phyloP scores from a whole-genome alignment of 208 protist species.

The Trypanosoma grayi region DNA sequence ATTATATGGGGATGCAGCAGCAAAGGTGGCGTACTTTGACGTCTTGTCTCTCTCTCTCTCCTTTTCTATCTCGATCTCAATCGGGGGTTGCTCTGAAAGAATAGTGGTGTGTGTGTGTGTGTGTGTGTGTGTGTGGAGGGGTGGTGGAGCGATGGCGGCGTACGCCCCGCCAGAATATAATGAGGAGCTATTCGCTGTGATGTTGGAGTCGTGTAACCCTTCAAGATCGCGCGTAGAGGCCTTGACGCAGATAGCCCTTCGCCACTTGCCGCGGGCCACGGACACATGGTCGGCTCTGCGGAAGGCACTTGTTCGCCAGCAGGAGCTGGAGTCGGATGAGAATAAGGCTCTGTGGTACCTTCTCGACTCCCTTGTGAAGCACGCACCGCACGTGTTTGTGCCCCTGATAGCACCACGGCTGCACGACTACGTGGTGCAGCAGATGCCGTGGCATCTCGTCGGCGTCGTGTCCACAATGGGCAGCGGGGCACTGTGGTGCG shows the following conservation, averaged over 20 bases:
- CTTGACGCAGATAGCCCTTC: constrained; percentile 54
- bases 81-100: too few relatives aligned
- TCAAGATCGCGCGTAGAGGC: constrained; percentile 55
- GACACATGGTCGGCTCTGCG: constrained; percentile 69
- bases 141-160: constrained; percentile 7
- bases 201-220: constrained; percentile 50
- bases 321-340: constrained; percentile 36
- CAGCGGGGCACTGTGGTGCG: constrained; percentile 49
- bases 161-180: constrained; percentile 26
- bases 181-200: constrained; percentile 56
- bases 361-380: constrained; percentile 69
- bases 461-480: constrained; percentile 21
- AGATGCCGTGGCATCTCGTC: constrained; percentile 58
- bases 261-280: constrained; percentile 42
- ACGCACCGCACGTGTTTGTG: constrained; percentile 70
- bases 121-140: too few relatives aligned
- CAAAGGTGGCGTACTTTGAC: too few relatives aligned
- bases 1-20: too few relatives aligned
- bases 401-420: constrained; percentile 63
- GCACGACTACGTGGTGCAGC: constrained; percentile 69
- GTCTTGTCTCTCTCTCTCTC: constrained; percentile 8
- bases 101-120: too few relatives aligned
- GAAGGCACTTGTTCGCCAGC: constrained; percentile 46
- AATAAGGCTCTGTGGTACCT: constrained; percentile 77
- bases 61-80: constrained; percentile 24